A percentile compares a stretch with the other conserved stretches of the same genome.
Evolutionary conservation across 164 flowering plant species (phyloP).

Genomic region (Kingdonia uniflora): DNA sequence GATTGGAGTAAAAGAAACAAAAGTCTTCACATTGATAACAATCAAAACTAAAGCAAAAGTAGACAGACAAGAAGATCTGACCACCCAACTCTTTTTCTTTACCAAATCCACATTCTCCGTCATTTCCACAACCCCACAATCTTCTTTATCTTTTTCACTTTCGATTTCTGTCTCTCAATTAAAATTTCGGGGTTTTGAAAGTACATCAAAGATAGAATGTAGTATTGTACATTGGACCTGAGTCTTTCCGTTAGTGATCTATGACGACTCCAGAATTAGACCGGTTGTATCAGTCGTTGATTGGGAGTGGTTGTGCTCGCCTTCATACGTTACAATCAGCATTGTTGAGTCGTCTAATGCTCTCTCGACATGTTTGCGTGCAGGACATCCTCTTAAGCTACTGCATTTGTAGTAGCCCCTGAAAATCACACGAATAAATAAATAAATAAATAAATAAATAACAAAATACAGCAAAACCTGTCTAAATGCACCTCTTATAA

Average conservation of each 20-base stretch:
- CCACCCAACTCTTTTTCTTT: neutral
- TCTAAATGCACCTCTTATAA: too few species aligned
- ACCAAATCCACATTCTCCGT: neutral
- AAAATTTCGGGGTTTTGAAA: neutral
- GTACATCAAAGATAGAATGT: neutral
- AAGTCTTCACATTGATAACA: neutral
- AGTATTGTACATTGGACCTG: neutral
- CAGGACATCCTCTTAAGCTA: conserved; percentile 86
- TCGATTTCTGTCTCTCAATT: neutral
- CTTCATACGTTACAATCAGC: conserved; percentile 88
- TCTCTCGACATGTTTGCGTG: conserved; percentile 86
- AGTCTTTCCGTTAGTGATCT: neutral
- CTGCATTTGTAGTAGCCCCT: conserved; percentile 98
- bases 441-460: too few species aligned
- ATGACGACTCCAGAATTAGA: conserved; percentile 63
- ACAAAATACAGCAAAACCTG: too few species aligned
- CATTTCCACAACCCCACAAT: neutral
- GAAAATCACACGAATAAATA: conserved; percentile 3
- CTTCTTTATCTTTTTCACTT: neutral
- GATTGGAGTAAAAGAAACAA: neutral
- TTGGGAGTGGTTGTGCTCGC: conserved; percentile 72
- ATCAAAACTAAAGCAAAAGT: conserved; percentile 5
- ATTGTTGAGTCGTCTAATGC: conserved; percentile 76
- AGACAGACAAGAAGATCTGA: neutral
- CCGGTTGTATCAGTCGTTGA: conserved; percentile 39